These are phyloP conservation scores for Tripterygium wilfordii DNA, from an alignment of 177 flowering plant genomes.

Conservation along the genomic window DNA sequence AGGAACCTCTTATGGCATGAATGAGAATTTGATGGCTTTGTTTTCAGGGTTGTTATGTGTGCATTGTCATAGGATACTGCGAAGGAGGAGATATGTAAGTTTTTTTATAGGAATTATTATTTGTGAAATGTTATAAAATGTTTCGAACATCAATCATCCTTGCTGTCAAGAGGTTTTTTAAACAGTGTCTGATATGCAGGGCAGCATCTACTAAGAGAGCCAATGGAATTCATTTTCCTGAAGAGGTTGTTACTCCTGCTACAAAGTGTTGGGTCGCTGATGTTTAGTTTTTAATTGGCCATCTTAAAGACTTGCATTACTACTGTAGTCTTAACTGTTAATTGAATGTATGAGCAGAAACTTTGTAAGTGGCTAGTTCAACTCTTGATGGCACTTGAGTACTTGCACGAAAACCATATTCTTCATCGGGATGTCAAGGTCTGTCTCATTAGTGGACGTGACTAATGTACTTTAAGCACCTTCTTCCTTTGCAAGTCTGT, in stretches of 20 bases:
- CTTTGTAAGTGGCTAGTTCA: conserved; percentile 93
- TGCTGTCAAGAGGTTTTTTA: background rate
- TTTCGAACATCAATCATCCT: background rate
- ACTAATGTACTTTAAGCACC: background rate
- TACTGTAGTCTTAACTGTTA: too few relatives aligned
- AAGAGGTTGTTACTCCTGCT: conserved; percentile 38
- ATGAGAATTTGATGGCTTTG: background rate
- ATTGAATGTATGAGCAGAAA: conserved; percentile 73
- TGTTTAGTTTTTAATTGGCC: too few relatives aligned
- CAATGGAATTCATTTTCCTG: conserved; percentile 46
- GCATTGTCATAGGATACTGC: conserved; percentile 66
- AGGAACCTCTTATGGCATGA: too few relatives aligned
- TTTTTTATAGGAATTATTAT: too few relatives aligned
- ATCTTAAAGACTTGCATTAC: too few relatives aligned
- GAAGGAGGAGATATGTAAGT: conserved; percentile 78
- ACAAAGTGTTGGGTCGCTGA: too few relatives aligned
- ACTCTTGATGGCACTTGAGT: conserved; percentile 87
- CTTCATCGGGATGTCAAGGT: conserved; percentile 99
- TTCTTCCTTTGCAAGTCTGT: conserved; percentile 5
- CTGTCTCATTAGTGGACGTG: conserved; percentile 22
- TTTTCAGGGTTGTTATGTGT: conserved; percentile 68
- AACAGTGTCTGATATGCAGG: conserved; percentile 21
- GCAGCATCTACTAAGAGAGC: conserved; percentile 57
- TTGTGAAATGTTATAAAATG: too few relatives aligned
- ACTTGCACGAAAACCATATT: conserved; percentile 84